A percentile compares a stretch with the other conserved stretches of the same genome.
phyloP scores from a whole-genome alignment of 495 filamentous ascomycete species.

The Penicillium dipodomyicola region DNA sequence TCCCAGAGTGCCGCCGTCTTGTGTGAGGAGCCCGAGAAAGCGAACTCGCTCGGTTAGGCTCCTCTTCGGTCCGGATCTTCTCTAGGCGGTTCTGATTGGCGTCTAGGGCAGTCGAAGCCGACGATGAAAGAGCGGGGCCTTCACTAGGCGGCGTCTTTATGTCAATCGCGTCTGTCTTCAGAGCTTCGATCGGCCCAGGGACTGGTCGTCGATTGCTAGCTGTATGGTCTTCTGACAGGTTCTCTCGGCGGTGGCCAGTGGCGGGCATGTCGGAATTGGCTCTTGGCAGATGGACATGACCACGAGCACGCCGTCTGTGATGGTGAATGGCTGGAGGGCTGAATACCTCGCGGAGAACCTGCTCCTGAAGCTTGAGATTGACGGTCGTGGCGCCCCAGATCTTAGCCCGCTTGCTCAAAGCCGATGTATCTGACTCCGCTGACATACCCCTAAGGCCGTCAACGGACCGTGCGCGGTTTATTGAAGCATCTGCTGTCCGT shows the following conservation, averaged over 20 bases:
- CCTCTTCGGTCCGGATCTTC: slow-evolving; percentile 31
- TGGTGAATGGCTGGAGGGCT: slow-evolving; percentile 74
- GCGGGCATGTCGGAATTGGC: slow-evolving; percentile 36
- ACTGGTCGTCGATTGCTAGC: slow-evolving; percentile 24
- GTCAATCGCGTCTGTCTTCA: slow-evolving; percentile 33
- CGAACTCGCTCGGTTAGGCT: slow-evolving; percentile 33
- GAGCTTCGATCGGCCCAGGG: slow-evolving; percentile 14
- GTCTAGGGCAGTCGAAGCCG: slow-evolving; percentile 43
- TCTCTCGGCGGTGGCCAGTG: slow-evolving; percentile 24
- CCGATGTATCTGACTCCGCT: slow-evolving; percentile 19
- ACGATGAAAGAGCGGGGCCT: slow-evolving; percentile 40
- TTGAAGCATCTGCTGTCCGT: slow-evolving; percentile 27
- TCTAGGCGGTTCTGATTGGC: slow-evolving; percentile 37
- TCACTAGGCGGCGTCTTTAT: slow-evolving; percentile 28
- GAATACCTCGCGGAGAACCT: slow-evolving; percentile 94
- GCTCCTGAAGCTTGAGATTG: slow-evolving; percentile 81
- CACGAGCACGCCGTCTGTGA: slow-evolving; percentile 59
- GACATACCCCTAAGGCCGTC: slow-evolving; percentile 17
- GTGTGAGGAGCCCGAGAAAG: slow-evolving; percentile 30
- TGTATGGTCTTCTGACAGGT: slow-evolving; percentile 36
- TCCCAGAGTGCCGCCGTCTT: slow-evolving; percentile 73
- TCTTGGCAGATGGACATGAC: slow-evolving; percentile 56
- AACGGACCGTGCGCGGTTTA: slow-evolving; percentile 20
- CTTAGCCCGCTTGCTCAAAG: slow-evolving; percentile 46
- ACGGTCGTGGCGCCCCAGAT: slow-evolving; percentile 97